Percentiles rank a stretch among this genome's conserved stretches.
phyloP scores from a whole-genome alignment of 2,329 filamentous ascomycete genomes.

The Ceratocystis albifundus region DNA sequence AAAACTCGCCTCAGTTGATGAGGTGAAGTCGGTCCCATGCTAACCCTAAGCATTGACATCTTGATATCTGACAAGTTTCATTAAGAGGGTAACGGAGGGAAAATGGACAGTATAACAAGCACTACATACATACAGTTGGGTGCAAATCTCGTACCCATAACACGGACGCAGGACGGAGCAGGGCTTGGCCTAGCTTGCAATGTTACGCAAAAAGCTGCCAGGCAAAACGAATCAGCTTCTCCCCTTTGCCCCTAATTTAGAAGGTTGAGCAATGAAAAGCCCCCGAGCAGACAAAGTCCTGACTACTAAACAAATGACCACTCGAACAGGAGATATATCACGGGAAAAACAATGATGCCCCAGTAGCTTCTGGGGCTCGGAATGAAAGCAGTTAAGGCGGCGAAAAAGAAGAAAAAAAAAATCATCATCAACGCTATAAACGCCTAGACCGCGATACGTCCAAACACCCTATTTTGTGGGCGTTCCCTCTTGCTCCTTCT shows the following conservation, averaged over 20 bases:
- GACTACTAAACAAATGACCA: neutral
- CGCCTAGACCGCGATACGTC: conserved; percentile 7
- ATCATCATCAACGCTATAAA: neutral
- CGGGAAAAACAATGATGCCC: neutral
- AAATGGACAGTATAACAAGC: neutral
- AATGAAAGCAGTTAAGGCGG: neutral
- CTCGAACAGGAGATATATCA: neutral
- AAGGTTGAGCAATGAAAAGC: neutral
- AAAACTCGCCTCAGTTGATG: neutral
- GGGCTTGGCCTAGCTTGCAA: neutral
- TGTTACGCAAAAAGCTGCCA: conserved; percentile 12
- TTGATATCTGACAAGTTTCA: conserved; percentile 3
- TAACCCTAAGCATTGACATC: conserved; percentile 4
- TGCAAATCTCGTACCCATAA: neutral
- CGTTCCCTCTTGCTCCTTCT: neutral
- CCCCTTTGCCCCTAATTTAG: conserved; percentile 2
- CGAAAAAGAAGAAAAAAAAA: neutral
- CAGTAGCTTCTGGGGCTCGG: neutral
- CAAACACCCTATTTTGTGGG: conserved; percentile 2
- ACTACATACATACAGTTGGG: too few relatives aligned
- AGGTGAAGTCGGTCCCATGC: neutral
- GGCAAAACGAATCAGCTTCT: too few relatives aligned
- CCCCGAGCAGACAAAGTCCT: neutral
- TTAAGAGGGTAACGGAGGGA: neutral
- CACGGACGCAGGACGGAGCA: too few relatives aligned